Evolutionary conservation across 805 yeast species (phyloP), one percentile per base, ranked within the genome.

Genomic region (Brettanomyces bruxellensis): DNA sequence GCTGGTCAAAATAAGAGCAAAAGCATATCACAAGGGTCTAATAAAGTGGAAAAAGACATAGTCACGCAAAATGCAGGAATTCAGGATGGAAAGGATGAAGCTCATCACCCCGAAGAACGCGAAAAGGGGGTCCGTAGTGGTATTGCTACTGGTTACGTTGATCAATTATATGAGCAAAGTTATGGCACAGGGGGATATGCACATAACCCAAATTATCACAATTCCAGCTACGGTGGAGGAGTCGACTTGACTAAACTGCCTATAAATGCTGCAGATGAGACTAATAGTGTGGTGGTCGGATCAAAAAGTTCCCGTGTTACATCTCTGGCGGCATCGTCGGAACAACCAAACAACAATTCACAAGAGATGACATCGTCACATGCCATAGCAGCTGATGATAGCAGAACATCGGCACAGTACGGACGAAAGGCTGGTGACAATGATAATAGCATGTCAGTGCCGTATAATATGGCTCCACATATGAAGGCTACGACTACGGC

Each of bases 151-250:
- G 40, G 45, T 7, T 62, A 62, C 45, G 65, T 62, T 8, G 62
- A 60, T 36, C 65, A 62, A 49, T 48, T 62, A 8, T 62, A 62
- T 46, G 64, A 58, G 38, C 65, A 60, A 44, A 61, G 60, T 34
- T 62, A 62, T 40, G 61, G 59, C 2, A 57, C 51, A 25, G 49
- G 44, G 5, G 51, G 51, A 35, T 44, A 48, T 39, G 34, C 55
- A 3, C 62, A 57, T 35, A 58, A 57, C 36, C 64, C 65, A 22
- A 62, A 61, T 43, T 61, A 57, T 39, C 62, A 56, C 40, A 57
- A 57, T 38, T 34, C 38, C 24, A 40, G 22, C n/a, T 30, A 28
- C 32, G 41, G 38, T 13, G 46, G 44, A 38, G 37, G 47, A 22
- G 51, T 44, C 24, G 43, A 49, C n/a, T 46, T 45, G 28, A 34